A percentile compares a stretch with the other conserved stretches of the same genome.
These are phyloP conservation scores for Tulasnella calospora DNA, from an alignment of 768 basidiomycete species.

Conservation along the genomic window DNA sequence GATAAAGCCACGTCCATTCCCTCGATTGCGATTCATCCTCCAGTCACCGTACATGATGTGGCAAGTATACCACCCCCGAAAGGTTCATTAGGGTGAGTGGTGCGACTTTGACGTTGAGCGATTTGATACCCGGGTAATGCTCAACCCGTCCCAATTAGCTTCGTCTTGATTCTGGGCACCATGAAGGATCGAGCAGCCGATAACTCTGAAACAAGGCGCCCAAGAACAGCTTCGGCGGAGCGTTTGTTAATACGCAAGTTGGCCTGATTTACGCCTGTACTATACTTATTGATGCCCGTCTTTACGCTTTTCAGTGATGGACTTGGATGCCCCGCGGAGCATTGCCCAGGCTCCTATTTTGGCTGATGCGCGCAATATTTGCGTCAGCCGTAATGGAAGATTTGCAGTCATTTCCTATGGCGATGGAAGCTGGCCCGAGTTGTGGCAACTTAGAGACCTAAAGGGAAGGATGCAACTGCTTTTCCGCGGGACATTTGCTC, in stretches of 20 bases:
- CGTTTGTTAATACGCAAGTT: conserved; percentile 59
- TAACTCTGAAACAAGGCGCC: conserved; percentile 52
- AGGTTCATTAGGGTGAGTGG: not conserved
- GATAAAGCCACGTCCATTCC: too few species aligned
- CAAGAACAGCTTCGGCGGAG: conserved; percentile 64
- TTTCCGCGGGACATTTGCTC: conserved; percentile 33
- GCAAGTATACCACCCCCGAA: not conserved
- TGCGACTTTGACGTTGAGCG: too few species aligned
- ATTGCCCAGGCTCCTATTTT: conserved; percentile 72
- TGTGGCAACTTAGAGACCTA: conserved; percentile 65
- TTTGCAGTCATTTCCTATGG: conserved; percentile 69
- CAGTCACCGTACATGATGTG: too few species aligned
- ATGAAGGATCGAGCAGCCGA: conserved; percentile 33
- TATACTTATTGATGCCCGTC: conserved; percentile 38
- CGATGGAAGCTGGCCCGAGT: conserved; percentile 70
- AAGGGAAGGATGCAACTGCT: not conserved
- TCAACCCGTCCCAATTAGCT: not conserved
- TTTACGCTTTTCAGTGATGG: conserved; percentile 35
- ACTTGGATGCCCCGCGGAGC: conserved; percentile 48
- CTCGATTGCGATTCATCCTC: too few species aligned
- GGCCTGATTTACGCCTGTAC: not conserved
- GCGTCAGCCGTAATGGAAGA: conserved; percentile 55
- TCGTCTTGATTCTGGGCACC: not conserved
- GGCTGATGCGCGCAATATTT: conserved; percentile 67
- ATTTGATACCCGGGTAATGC: not conserved